Conservation (phyloP, 306 rosid species). For the Vigna hirtella region DNA sequence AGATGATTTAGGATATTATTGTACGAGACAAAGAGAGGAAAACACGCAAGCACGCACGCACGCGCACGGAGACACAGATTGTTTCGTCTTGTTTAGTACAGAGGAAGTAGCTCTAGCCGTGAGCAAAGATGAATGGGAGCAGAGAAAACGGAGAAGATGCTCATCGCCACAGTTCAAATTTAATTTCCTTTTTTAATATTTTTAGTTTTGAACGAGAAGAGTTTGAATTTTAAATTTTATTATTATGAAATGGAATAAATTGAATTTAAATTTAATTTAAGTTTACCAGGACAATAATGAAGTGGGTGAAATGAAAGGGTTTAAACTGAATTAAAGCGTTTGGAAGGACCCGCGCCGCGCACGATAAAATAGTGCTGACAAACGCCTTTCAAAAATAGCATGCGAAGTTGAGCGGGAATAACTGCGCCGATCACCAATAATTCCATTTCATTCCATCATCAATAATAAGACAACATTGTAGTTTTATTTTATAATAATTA, state of each 20-base stretch:
- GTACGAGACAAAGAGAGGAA: conserved; percentile 16
- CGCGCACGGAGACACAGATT: conserved; percentile 41
- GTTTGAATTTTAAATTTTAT: not conserved
- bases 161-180: conserved; percentile 41
- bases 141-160: conserved; percentile 38
- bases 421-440: conserved; percentile 52
- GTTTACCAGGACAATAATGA: conserved; percentile 58
- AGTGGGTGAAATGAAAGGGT: conserved; percentile 42
- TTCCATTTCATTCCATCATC: not conserved
- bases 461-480: not conserved
- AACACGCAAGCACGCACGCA: conserved; percentile 17
- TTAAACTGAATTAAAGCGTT: conserved; percentile 25
- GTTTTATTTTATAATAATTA: not conserved
- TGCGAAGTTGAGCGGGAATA: conserved; percentile 84
- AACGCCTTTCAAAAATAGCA: conserved; percentile 48
- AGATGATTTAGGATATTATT: conserved; percentile 43
- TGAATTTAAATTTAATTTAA: not conserved
- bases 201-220: not conserved
- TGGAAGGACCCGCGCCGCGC: conserved; percentile 49
- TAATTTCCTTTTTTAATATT: not conserved
- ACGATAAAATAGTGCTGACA: conserved; percentile 25
- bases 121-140: conserved; percentile 33
- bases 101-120: conserved; percentile 74
- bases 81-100: conserved; percentile 91
- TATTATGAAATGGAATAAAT: not conserved